These are phyloP conservation scores for Verticillium nubilum DNA, from an alignment of 2,329 filamentous ascomycete species.

Conservation along the genomic window DNA sequence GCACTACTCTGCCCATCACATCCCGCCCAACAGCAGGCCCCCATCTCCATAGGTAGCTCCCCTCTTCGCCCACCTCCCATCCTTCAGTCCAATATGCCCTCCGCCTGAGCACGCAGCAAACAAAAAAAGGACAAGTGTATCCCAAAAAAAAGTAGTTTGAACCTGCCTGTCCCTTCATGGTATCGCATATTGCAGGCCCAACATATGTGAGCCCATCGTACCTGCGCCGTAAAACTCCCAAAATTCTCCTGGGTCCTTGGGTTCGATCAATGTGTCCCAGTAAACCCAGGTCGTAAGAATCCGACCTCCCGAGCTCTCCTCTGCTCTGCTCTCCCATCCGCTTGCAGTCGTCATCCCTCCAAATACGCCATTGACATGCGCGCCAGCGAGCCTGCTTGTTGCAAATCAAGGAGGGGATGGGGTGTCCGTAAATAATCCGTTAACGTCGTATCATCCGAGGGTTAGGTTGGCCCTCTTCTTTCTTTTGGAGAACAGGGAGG, in stretches of 20 bases:
- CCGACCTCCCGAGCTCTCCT: background rate
- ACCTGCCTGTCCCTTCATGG: constrained; percentile 1
- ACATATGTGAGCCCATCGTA: background rate
- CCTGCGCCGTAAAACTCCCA: constrained; percentile 4
- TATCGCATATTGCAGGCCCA: background rate
- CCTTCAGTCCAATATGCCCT: background rate
- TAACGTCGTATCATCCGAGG: background rate
- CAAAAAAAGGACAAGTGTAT: background rate
- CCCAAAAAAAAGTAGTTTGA: constrained; percentile 1
- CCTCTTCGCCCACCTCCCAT: background rate
- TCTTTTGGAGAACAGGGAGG: background rate
- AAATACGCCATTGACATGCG: background rate
- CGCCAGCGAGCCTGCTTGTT: constrained; percentile 1
- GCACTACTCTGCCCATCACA: no score
- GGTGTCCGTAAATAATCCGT: background rate
- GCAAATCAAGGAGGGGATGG: background rate
- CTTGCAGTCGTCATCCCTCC: background rate
- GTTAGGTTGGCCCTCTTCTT: background rate
- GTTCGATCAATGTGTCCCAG: background rate
- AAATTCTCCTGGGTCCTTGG: background rate
- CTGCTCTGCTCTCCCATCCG: background rate
- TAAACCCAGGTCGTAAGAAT: background rate
- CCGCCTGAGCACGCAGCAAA: background rate
- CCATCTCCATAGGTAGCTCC: background rate
- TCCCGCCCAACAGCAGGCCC: no score